These are phyloP conservation scores for Rubus parviflorus DNA, from an alignment of 306 rosid species.

Conservation along the genomic window DNA sequence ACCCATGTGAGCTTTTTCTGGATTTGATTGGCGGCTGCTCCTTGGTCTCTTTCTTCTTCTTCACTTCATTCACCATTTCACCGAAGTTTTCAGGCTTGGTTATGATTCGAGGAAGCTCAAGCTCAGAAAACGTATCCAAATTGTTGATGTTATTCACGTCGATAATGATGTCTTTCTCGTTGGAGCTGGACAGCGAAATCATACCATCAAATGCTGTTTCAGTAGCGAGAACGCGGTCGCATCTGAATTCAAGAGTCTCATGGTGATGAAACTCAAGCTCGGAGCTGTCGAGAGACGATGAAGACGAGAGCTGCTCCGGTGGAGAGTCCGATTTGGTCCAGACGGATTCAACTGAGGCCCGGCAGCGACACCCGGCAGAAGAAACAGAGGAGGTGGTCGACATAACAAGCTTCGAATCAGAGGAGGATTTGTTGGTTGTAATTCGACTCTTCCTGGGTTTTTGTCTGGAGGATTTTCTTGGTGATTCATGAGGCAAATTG, in stretches of 20 bases:
- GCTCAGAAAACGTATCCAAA: conserved; percentile 40
- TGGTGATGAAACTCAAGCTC: conserved; percentile 32
- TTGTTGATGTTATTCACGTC: conserved; percentile 50
- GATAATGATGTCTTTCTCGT: conserved; percentile 55
- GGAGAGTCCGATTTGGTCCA: conserved; percentile 57
- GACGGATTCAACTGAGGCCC: conserved; percentile 50
- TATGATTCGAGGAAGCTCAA: conserved; percentile 67
- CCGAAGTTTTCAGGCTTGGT: conserved; percentile 52
- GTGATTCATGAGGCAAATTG: conserved; percentile 34
- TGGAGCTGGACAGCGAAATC: conserved; percentile 19
- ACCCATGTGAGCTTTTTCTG: conserved; percentile 29
- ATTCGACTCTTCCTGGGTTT: conserved; percentile 33
- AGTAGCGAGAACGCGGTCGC: conserved; percentile 66
- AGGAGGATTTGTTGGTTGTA: conserved; percentile 19
- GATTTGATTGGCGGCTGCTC: conserved; percentile 12
- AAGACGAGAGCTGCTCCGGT: conserved; percentile 14
- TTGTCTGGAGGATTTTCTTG: conserved; percentile 59
- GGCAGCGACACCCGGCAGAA: conserved; percentile 35
- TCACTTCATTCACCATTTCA: conserved; percentile 28
- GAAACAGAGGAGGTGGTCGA: conserved; percentile 39
- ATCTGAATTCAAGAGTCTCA: conserved; percentile 40
- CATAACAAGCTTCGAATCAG: conserved; percentile 35
- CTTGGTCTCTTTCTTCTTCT: conserved; percentile 33
- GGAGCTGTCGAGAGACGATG: conserved; percentile 45
- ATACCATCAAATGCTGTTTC: conserved; percentile 37